Base-by-base conservation (phyloP, 768 basidiomycete species). In the Amanita pallidorosea region DNA sequence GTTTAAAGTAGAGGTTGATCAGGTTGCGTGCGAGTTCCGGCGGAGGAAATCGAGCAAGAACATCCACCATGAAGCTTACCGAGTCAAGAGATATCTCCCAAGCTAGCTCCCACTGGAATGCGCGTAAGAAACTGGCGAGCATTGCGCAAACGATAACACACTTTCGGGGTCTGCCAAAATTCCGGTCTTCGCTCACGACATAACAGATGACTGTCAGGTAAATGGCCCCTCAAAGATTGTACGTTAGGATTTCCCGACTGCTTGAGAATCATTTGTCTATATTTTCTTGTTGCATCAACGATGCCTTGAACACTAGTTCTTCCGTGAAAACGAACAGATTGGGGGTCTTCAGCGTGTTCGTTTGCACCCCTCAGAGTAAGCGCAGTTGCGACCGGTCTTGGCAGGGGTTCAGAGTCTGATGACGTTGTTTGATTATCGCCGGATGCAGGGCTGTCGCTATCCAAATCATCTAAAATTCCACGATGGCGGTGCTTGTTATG, bases 1-100 rank as follows among this genome's bases (percentile, higher is more conserved):
- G 70, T 2, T 65, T 56, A 57, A 95, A 95, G 61, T 80, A 92
- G 25, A 83, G 67, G 35, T 77, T 67, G 55, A 93, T 77, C 27
- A 96, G 71, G 15, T 56, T 61, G 25, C 64, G 59, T 7, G 75
- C 75, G 15, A 91, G 75, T 52, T 84, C 81, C 13, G 64, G 58
- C 0, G 86, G 77, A 35, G 89, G 91, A 44, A 86, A 82, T 59
- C 68, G 63, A 37, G 61, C 55, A 13, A 75, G 56, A 53, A 71
- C 62, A 40, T 60, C 55, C 43, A 65, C 60, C 50, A 74, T 54
- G 12, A 68, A 53, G 25, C 60, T 56, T 25, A 54, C 62, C 5
- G 60, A 58, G 45, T 67, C 61, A 38, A 60, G 65, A 45, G 66
- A 63, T 17, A 74, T 71, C 62, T 82, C 81, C 59, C 72, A 81